A percentile compares a stretch with the other conserved stretches of the same genome.
Evolutionary conservation across 345 rosid species (phyloP).

Genomic region (Hirschfeldia incana): DNA sequence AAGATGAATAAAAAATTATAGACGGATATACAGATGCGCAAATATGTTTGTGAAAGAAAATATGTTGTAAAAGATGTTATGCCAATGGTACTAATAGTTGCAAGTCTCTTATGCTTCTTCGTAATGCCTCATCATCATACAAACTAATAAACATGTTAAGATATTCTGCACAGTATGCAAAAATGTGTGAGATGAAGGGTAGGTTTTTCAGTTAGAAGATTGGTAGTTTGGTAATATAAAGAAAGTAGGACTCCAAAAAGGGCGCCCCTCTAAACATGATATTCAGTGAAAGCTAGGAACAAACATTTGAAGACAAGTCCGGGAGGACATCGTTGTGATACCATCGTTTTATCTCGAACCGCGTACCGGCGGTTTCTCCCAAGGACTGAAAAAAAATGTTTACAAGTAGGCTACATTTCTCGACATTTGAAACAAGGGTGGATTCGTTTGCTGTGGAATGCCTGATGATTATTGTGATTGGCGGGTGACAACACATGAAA

Average conservation of each 20-base stretch:
- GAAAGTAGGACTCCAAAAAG: too few relatives aligned
- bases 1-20: conserved; percentile 23
- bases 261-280: too few relatives aligned
- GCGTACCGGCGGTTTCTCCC: too few relatives aligned
- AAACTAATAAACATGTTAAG: too few relatives aligned
- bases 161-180: too few relatives aligned
- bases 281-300: conserved; percentile 7
- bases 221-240: too few relatives aligned
- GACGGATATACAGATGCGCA: not conserved
- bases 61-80: not conserved
- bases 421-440: not conserved
- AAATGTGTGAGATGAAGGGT: too few relatives aligned
- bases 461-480: not conserved
- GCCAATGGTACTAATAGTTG: conserved; percentile 42
- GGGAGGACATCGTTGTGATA: not conserved
- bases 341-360: too few relatives aligned
- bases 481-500: too few relatives aligned
- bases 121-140: too few relatives aligned
- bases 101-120: conserved; percentile 16
- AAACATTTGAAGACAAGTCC: conserved; percentile 12
- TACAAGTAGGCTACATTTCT: conserved; percentile 68
- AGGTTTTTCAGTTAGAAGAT: too few relatives aligned
- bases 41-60: not conserved
- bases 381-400: too few relatives aligned
- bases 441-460: not conserved